Evolutionary conservation across 148 eudicot species (phyloP).

Genomic region (Bassia scoparia): DNA sequence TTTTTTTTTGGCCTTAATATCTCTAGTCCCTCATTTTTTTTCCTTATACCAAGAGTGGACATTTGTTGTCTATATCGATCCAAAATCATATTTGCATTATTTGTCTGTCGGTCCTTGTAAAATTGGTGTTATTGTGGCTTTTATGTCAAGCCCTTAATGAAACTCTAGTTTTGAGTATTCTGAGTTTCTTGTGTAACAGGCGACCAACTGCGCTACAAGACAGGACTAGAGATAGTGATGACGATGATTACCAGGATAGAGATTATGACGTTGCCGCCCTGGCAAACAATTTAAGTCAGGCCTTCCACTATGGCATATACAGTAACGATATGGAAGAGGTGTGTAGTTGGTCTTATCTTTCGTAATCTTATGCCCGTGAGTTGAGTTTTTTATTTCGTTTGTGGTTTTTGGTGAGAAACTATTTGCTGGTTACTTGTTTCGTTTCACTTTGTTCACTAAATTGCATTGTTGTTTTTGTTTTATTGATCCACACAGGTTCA

Average conservation of each 20-base stretch:
- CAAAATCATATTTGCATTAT: neutral
- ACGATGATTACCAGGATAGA: conserved; percentile 95
- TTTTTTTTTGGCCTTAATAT: neutral
- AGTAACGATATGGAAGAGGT: conserved; percentile 81
- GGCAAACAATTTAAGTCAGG: conserved; percentile 91
- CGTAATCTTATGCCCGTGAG: neutral
- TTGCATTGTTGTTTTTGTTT: neutral
- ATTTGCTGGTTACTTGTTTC: neutral
- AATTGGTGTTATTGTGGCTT: neutral
- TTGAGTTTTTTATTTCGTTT: conserved; percentile 3
- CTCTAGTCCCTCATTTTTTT: neutral
- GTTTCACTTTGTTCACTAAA: neutral
- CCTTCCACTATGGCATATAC: conserved; percentile 79
- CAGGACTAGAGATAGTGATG: conserved; percentile 79
- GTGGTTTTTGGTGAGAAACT: neutral
- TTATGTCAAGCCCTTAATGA: neutral
- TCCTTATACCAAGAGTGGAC: neutral
- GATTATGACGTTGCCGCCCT: conserved; percentile 97
- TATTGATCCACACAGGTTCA: conserved; percentile 54
- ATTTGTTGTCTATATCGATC: neutral
- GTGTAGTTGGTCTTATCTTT: conserved; percentile 2
- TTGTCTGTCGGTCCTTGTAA: neutral
- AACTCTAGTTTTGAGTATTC: neutral
- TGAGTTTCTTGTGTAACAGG: conserved; percentile 41
- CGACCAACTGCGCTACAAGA: conserved; percentile 85